Base-by-base conservation (phyloP, 805 yeast genomes). In the Ogataea nitratoaversa region DNA sequence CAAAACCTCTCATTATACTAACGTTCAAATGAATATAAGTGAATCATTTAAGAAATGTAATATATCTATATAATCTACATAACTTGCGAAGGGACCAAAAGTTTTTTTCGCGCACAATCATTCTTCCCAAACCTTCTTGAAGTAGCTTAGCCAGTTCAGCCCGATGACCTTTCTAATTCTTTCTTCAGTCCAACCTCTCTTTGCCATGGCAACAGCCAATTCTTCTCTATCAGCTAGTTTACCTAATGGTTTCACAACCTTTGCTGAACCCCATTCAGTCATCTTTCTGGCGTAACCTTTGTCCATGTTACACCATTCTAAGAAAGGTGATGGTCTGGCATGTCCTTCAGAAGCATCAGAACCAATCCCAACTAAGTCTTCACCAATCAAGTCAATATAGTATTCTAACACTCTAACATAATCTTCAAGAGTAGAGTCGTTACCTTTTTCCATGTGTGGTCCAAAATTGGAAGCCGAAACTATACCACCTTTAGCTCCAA, bases 351-450 rank as follows among this genome's bases (percentile, higher is more conserved):
- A 54, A n/a, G 59, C 59, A 52, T 72, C 77, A 3, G 71, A 64
- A 0, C 77, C 77, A n/a, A 72, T 47, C 1, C 76, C 76, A 31
- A 72, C 74, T 43, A 68, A 69, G 24, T 67, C 71, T 71, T 72
- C 71, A 2, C 76, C 76, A 23, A 69, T 60, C 7, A 67, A 46
- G 16, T 64, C 54, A 24, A 68, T 66, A 19, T 68, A 59, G 48
- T 72, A 62, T 32, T 59, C 52, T 20, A 70, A 57, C 50, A 71
- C 76, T 37, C 59, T 66, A 3, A 66, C 73, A 7, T 71, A 74
- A 41, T 70, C 74, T 8, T 68, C 71, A 29, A 72, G 63, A 11
- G 71, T 67, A 4, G 59, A 52, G 23, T 54, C 58, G 33, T 55
- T 49, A 16, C 53, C 53, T 30, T 34, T 46, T 24, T 37, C 39